Base-by-base conservation (phyloP, 345 rosid species). In the Syzygium jambos region DNA sequence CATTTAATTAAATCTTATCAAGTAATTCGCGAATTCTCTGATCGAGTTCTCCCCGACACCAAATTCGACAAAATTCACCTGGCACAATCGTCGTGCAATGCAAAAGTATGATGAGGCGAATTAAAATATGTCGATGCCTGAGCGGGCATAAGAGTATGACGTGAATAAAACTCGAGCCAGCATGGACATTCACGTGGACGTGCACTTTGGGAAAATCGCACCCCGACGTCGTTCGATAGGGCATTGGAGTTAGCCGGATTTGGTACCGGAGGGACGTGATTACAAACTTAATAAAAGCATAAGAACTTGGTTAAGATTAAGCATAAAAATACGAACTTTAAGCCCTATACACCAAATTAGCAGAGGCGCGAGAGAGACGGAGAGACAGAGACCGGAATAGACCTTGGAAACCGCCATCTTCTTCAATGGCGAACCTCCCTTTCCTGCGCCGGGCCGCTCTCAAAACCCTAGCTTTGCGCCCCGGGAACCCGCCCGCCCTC, bases 41-140 rank as follows among this genome's bases (percentile, higher is more conserved):
- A 61, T 61, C 19, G 14, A 15, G 23, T 8, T 14, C 5, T 13
- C 1, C n/a, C 2, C 4, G 0, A 13, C 2, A n/a, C 0, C 5
- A 57, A 19, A 63, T 63, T 0, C 0, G 4, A 61, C 0, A 6
- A 61, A 61, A 61, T n/a, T 61, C 68, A 59, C 68, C 3, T 0
- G 0, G 6, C n/a, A n/a, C 0, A n/a, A n/a, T 16, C 2, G 2
- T n/a, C 0, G 34, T 14, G 7, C 0, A 0, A 54, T 17, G 56
- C 22, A 8, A 17, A 54, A 54, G 56, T 54, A 54, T 54, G 9
- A 61, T 0, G 19, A 61, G 0, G 38, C 10, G 6, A 61, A 14
- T n/a, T n/a, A n/a, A 61, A 13, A 0, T 8, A 61, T 1, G 17
- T 13, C 4, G 19, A 61, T 6, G 38, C 38, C 5, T 1, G 7